Percentiles rank a stretch among this genome's conserved stretches.
These are phyloP conservation scores for Silene vulgaris DNA, from an alignment of 179 eudicot species.

Conservation along the genomic window DNA sequence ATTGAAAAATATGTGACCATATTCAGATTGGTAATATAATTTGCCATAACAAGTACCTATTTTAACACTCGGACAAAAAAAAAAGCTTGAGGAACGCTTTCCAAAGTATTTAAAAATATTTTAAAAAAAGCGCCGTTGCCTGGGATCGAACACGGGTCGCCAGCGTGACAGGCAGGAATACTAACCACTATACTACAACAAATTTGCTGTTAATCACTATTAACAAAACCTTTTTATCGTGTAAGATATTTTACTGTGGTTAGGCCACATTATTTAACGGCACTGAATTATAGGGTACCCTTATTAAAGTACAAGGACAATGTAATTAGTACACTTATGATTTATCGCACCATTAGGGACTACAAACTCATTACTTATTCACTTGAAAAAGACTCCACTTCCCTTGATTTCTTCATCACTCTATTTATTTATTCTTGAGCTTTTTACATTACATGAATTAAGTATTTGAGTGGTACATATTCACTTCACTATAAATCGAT, in stretches of 20 bases:
- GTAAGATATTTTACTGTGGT: no score
- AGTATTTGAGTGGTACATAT: no score
- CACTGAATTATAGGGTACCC: neutral
- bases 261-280: neutral
- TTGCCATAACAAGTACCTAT: no score
- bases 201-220: conserved; percentile 14
- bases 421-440: no score
- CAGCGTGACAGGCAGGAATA: conserved; percentile 99
- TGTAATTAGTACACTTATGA: neutral
- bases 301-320: neutral
- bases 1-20: no score
- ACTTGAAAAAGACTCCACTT: conserved; percentile 4
- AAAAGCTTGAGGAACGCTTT: no score
- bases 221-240: no score
- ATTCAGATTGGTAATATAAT: no score
- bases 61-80: no score
- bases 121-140: conserved; percentile 52
- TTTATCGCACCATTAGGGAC: neutral
- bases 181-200: conserved; percentile 99
- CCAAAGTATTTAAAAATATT: no score
- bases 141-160: conserved; percentile 99
- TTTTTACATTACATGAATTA: no score
- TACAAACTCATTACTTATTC: neutral
- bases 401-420: neutral
- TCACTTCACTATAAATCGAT: no score